Base-by-base conservation (phyloP, 371 early-diverging fungal genomes). In the Syncephalis fuscata region DNA sequence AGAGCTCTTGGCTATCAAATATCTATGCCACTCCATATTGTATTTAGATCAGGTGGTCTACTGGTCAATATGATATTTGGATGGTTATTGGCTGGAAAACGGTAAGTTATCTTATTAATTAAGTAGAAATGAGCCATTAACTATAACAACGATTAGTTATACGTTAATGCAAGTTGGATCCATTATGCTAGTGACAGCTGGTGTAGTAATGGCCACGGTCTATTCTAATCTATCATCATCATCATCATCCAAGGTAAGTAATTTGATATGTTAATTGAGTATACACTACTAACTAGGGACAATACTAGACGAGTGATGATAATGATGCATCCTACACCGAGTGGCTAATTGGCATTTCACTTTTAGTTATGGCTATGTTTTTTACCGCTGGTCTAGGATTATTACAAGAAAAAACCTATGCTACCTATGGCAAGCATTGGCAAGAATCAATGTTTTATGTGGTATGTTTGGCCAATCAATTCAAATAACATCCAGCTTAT, bases 371-470 rank as follows among this genome's bases (percentile, higher is more conserved):
- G 15, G 88, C 85, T 4, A 70, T 92, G 62, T 51, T 87, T 9
- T 51, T 88, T 16, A 77, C 88, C 1, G 82, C 86, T 37, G 53
- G 83, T 20, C 72, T 92, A 62, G 92, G 92, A 0, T 62, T 88
- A 26, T 69, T 76, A 39, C 92, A 92, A 58, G 90, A 92, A 54
- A 50, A 69, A 0, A 85, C 85, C 3, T 90, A 90, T 51, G 60
- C 61, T 17, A 75, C 70, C 46, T 88, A 85, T 51, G 85, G 88
- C 14, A 75, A 81, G 21, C 73, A 82, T 42, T 92, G 92, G 92
- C 69, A 82, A 22, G 92, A 92, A 57, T 86, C 85, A 0, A 60
- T 92, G 32, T 92, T 92, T 54, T 92, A 88, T 52, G 84, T 80
- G 7, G 80, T 80, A 70, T 54, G 62, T 53, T 1, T 15, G 7